Base-by-base conservation (phyloP, 2,329 filamentous ascomycete genomes). In the Tothia fuscella region DNA sequence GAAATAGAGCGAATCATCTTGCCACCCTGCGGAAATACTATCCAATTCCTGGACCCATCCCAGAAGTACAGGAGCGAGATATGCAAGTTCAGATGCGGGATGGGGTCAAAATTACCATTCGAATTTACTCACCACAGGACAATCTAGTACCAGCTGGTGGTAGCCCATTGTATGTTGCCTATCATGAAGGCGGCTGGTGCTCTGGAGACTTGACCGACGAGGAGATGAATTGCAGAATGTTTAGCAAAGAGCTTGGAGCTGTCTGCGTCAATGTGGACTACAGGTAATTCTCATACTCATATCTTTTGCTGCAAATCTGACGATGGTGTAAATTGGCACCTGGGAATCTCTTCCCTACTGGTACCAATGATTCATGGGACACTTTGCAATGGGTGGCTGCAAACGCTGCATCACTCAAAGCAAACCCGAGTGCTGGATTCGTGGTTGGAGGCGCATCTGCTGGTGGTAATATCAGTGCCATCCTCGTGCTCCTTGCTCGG, bases 201-300 rank as follows among this genome's bases (percentile, higher is more conserved):
- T 57, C 65, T 47, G 66, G 67, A 6, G 59, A 60, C 46, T 49
- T 67, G 3, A 59, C 60, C 12, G 62, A 60, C 16, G 65, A 68
- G 43, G 63, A 65, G 44, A 35, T 56, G n/a, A 58, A 63, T 20
- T 67, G 62, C 45, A 55, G 64, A 6, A 53, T 57, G 46, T 56
- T 67, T 40, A 53, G 56, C 1, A 45, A 51, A 6, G 55, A 62
- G 19, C 45, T 63, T 16, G 53, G 57, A 0, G 54, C 62, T 20
- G 58, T 69, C 0, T 65, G 66, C n/a, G 56, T 72, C 5, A 67
- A 67, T 42, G 60, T 72, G 3, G 67, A 70, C 14, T 72, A 74
- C 47, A 58, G 70, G 54, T 54, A 3, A 36, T 46, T 6, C 37
- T 39, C 1, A 57, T 59, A 9, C 48, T 49, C 6, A 51, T 53